Conservation (phyloP, 1,139 yeast species). For the Yamadazyma diddensiae region DNA sequence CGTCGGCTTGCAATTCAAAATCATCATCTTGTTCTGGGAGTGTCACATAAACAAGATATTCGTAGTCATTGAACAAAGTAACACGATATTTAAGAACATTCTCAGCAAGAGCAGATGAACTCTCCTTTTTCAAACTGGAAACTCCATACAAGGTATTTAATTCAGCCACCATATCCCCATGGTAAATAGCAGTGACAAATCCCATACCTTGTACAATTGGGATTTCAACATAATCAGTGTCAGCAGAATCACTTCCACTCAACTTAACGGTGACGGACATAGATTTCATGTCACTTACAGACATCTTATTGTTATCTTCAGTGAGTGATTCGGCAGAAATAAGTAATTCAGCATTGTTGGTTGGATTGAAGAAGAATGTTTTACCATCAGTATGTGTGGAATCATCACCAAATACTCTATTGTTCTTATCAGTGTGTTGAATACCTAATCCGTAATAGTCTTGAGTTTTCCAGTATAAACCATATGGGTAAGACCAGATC, state of each 20-base stretch:
- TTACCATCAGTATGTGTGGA: conserved; percentile 24
- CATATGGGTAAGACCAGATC: conserved; percentile 82
- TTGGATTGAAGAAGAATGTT: conserved; percentile 54
- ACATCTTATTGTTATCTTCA: conserved; percentile 30
- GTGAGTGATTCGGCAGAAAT: conserved; percentile 54
- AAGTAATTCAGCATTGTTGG: conserved; percentile 49
- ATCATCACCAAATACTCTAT: conserved; percentile 66
- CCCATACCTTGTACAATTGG: conserved; percentile 76
- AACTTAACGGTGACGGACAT: conserved; percentile 56
- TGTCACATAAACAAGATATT: conserved; percentile 60
- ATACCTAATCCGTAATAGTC: conserved; percentile 61
- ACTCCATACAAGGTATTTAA: conserved; percentile 57
- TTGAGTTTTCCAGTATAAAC: conserved; percentile 56
- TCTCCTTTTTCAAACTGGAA: conserved; percentile 41
- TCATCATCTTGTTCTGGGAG: conserved; percentile 31
- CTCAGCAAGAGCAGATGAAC: conserved; percentile 37
- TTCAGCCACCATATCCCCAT: conserved; percentile 51
- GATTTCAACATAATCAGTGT: conserved; percentile 31
- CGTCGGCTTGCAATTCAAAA: conserved; percentile 36
- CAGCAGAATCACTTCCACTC: conserved; percentile 24
- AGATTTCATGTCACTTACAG: conserved; percentile 48
- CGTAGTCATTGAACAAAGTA: conserved; percentile 46
- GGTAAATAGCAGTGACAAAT: conserved; percentile 63
- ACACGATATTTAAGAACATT: conserved; percentile 63
- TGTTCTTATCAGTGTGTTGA: conserved; percentile 56